A percentile compares a stretch with the other conserved stretches of the same genome.
Conservation (phyloP, 805 yeast species). For the Diddensiella santjacobensis region DNA sequence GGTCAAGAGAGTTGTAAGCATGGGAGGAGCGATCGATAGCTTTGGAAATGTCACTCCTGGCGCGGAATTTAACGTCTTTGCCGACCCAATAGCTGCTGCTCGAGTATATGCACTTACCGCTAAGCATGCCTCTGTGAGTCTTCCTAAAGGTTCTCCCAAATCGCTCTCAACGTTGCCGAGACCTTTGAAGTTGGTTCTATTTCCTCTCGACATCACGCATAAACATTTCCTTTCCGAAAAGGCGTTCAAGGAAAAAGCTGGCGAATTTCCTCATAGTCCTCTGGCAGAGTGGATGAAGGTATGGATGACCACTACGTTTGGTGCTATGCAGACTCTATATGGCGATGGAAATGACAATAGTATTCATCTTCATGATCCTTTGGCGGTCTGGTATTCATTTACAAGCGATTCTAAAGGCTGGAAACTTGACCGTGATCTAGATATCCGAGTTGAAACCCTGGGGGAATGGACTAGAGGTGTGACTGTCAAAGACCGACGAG, state of each 20-base stretch:
- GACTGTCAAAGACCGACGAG: constrained; percentile 36
- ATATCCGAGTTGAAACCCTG: constrained; percentile 37
- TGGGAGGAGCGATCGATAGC: constrained; percentile 38
- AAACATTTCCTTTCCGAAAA: constrained; percentile 28
- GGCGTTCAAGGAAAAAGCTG: constrained; percentile 11
- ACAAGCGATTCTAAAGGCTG: constrained; percentile 14
- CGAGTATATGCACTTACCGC: constrained; percentile 35
- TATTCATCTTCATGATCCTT: constrained; percentile 38
- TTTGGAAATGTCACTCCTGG: constrained; percentile 41
- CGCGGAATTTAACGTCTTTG: constrained; percentile 41
- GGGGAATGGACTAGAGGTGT: constrained; percentile 39
- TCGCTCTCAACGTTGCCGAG: constrained; percentile 10
- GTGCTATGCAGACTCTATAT: constrained; percentile 13
- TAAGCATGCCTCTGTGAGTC: constrained; percentile 26
- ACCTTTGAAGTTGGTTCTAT: constrained; percentile 32
- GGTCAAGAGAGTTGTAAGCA: constrained; percentile 35
- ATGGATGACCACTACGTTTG: constrained; percentile 33
- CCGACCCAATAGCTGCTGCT: constrained; percentile 41
- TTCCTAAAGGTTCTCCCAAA: constrained; percentile 28
- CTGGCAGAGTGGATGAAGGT: constrained; percentile 34
- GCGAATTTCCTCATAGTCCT: constrained; percentile 23
- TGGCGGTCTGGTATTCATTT: constrained; percentile 36
- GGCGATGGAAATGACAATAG: not conserved
- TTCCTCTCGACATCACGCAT: constrained; percentile 39
- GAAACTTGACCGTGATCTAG: constrained; percentile 25